Conservation (phyloP, 345 rosid genomes). For the Ailanthus altissimus region DNA sequence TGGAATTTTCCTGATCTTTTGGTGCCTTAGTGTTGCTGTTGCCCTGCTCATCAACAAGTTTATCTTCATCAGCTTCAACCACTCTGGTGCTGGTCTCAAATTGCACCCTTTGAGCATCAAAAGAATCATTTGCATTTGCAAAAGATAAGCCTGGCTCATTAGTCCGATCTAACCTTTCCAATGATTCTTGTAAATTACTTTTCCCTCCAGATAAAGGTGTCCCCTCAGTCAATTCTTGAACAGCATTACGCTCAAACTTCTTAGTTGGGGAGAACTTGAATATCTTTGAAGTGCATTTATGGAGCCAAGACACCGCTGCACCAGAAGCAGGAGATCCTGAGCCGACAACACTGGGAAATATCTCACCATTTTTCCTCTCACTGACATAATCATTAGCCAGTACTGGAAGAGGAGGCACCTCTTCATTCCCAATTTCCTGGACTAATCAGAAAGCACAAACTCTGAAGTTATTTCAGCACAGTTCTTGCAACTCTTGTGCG, state of each 20-base stretch:
- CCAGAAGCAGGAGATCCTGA: conserved; percentile 54
- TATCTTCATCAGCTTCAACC: conserved; percentile 44
- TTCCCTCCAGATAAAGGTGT: conserved; percentile 32
- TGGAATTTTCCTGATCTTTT: conserved; percentile 51
- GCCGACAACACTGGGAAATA: conserved; percentile 37
- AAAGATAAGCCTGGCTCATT: conserved; percentile 45
- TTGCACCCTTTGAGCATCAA: conserved; percentile 47
- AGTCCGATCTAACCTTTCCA: conserved; percentile 33
- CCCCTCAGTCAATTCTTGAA: conserved; percentile 36
- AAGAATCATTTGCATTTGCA: conserved; percentile 40
- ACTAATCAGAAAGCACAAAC: conserved; percentile 71
- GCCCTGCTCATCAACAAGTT: conserved; percentile 53
- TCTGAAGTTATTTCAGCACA: conserved; percentile 75
- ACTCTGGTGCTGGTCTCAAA: conserved; percentile 47
- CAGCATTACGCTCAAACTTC: conserved; percentile 44
- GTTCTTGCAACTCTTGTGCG: conserved; percentile 60
- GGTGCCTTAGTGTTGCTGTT: conserved; percentile 47
- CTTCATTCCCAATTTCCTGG: conserved; percentile 59
- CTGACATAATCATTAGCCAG: conserved; percentile 35
- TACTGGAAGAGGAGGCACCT: conserved; percentile 44
- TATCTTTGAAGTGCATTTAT: conserved; percentile 80
- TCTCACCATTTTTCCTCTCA: conserved; percentile 33
- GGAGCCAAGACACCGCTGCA: conserved; percentile 76
- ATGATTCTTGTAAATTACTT: conserved; percentile 37
- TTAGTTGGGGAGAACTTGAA: conserved; percentile 73